Evolutionary conservation across 2,329 filamentous ascomycete genomes (phyloP).

Genomic region (Diaporthe citri): DNA sequence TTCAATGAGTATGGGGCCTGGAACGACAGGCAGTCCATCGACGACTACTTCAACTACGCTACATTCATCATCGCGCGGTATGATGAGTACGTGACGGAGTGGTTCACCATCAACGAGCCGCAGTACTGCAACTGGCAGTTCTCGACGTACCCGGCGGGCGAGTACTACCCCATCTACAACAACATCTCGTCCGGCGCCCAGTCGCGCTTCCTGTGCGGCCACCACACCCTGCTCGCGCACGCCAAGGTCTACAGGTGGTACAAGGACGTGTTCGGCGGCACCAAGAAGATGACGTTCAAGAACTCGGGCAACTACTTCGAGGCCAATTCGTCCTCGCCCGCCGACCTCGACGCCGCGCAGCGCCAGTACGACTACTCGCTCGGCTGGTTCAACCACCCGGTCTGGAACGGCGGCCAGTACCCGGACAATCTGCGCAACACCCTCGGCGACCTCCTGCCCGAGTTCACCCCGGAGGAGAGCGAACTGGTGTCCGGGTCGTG

Average conservation of each 20-base stretch:
- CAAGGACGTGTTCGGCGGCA: constrained; percentile 30
- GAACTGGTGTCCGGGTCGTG: constrained; percentile 23
- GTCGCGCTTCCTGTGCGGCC: constrained; percentile 33
- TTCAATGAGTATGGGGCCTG: constrained; percentile 29
- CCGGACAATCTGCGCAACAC: constrained; percentile 27
- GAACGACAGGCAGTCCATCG: constrained; percentile 23
- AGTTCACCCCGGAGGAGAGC: constrained; percentile 23
- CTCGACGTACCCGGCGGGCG: constrained; percentile 18
- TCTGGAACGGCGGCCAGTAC: constrained; percentile 33
- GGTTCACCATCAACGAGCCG: constrained; percentile 35
- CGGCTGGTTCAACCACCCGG: constrained; percentile 30
- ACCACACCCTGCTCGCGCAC: constrained; percentile 32
- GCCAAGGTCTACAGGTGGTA: constrained; percentile 31
- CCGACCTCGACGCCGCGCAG: constrained; percentile 20
- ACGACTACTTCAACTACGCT: constrained; percentile 35
- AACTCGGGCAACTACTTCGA: constrained; percentile 30
- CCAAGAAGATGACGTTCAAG: constrained; percentile 33
- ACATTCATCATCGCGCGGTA: constrained; percentile 30
- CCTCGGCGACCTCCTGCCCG: constrained; percentile 25
- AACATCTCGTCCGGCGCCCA: constrained; percentile 21
- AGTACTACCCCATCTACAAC: constrained; percentile 34
- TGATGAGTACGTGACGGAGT: constrained; percentile 14
- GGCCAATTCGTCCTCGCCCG: constrained; percentile 23
- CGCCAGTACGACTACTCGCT: constrained; percentile 28
- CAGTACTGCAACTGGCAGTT: constrained; percentile 34